phyloP scores from a whole-genome alignment of 176 grass and related monocot species.

The Triticum monococcum region DNA sequence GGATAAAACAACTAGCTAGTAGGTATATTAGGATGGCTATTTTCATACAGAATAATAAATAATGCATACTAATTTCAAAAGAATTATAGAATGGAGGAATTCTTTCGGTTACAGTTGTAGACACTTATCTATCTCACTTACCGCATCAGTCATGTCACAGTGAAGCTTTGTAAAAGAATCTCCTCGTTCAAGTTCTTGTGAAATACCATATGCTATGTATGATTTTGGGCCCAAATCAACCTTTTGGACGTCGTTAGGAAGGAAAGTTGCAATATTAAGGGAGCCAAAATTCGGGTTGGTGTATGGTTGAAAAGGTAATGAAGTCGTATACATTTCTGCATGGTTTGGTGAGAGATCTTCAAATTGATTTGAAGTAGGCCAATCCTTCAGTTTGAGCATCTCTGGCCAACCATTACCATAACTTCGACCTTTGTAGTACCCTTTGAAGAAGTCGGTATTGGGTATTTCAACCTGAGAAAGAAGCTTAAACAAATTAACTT shows the following conservation, averaged over 20 bases:
- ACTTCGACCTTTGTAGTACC: too few species aligned
- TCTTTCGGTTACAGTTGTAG: too few species aligned
- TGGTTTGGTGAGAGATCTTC: constrained; percentile 54
- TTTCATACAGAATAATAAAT: too few species aligned
- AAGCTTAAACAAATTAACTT: too few species aligned
- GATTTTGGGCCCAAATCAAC: constrained; percentile 68
- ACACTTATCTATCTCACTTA: constrained; percentile 23
- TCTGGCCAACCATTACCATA: too few species aligned
- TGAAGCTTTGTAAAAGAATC: constrained; percentile 74
- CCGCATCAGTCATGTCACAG: constrained; percentile 58
- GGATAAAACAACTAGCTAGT: too few species aligned
- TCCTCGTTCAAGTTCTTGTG: constrained; percentile 51
- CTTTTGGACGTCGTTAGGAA: constrained; percentile 36
- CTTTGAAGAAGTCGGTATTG: too few species aligned
- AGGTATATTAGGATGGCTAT: too few species aligned
- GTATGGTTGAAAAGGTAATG: constrained; percentile 54
- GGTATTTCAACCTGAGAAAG: too few species aligned
- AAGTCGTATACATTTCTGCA: constrained; percentile 30
- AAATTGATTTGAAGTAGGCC: constrained; percentile 56
- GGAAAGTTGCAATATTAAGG: constrained; percentile 42
- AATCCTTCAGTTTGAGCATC: constrained; percentile 42
- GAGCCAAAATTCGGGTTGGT: constrained; percentile 48
- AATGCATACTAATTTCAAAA: too few species aligned
- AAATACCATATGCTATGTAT: constrained; percentile 65
- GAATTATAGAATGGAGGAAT: too few species aligned